phyloP scores from a whole-genome alignment of 768 basidiomycete species.

The Aureoboletus auriporus region DNA sequence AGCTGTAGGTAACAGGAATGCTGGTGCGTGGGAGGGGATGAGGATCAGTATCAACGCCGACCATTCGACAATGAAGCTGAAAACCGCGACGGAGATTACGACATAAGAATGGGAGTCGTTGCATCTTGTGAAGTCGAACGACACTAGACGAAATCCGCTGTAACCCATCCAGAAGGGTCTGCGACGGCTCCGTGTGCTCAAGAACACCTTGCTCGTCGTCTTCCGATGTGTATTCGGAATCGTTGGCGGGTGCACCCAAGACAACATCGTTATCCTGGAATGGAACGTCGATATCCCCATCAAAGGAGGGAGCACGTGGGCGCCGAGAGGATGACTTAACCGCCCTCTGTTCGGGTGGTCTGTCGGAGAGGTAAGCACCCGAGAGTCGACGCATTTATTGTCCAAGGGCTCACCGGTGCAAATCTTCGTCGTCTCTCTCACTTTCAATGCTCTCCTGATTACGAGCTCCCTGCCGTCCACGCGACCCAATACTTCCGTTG shows the following conservation, averaged over 20 bases:
- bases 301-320: background rate
- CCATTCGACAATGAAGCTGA: conserved; percentile 34
- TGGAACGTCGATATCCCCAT: background rate
- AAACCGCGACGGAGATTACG: conserved; percentile 53
- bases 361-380: too few species aligned
- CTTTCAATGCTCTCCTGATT: background rate
- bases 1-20: conserved; percentile 24
- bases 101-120: conserved; percentile 51
- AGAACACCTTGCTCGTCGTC: conserved; percentile 4
- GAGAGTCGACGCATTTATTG: background rate
- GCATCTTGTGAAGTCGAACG: conserved; percentile 35
- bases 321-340: conserved; percentile 8
- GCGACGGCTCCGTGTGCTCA: conserved; percentile 25
- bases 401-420: conserved; percentile 5
- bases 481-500: conserved; percentile 7
- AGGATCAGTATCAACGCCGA: conserved; percentile 33
- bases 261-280: conserved; percentile 3
- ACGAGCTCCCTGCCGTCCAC: background rate
- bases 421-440: conserved; percentile 1
- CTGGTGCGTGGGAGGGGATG: conserved; percentile 13
- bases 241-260: conserved; percentile 1
- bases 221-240: conserved; percentile 7
- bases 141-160: conserved; percentile 29
- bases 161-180: conserved; percentile 33
- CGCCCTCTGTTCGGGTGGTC: background rate